Evolutionary conservation across 805 yeast genomes (phyloP).

Genomic region (Starmerella ratchasimensis): DNA sequence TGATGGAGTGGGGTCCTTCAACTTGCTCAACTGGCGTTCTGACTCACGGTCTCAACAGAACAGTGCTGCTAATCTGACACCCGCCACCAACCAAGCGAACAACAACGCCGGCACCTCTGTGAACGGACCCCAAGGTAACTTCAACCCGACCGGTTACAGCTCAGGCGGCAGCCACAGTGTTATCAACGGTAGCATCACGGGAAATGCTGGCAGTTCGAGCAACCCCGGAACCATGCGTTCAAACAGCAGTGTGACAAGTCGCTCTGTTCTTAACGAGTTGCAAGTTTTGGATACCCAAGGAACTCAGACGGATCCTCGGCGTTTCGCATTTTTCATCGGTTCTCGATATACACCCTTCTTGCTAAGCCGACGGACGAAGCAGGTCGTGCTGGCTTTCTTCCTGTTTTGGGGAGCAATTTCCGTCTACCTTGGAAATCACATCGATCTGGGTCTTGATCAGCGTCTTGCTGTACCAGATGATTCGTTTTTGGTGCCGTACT

Average conservation of each 20-base stretch:
- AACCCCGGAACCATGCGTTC: not conserved
- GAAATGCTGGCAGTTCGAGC: not conserved
- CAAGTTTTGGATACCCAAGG: not conserved
- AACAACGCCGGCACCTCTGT: too few species aligned
- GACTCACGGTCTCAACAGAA: too few species aligned
- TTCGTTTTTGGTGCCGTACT: conserved; percentile 71
- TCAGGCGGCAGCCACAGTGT: too few species aligned
- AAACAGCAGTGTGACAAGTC: not conserved
- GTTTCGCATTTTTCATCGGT: conserved; percentile 29
- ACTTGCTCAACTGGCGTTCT: too few species aligned
- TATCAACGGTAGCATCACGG: not conserved
- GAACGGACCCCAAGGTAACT: too few species aligned
- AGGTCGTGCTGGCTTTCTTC: conserved; percentile 41
- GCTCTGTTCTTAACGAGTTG: not conserved
- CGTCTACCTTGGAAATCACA: conserved; percentile 50
- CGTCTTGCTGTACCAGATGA: conserved; percentile 72
- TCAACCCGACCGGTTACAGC: too few species aligned
- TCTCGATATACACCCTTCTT: conserved; percentile 47
- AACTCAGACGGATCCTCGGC: conserved; percentile 10
- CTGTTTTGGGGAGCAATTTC: conserved; percentile 54
- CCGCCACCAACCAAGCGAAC: too few species aligned
- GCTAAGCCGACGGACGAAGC: conserved; percentile 35
- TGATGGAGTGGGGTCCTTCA: too few species aligned
- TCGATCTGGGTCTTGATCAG: conserved; percentile 77
- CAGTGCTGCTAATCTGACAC: too few species aligned